phyloP scores from a whole-genome alignment of 202 grass and related monocot genomes.

The Dendrocalamus latiflorus region DNA sequence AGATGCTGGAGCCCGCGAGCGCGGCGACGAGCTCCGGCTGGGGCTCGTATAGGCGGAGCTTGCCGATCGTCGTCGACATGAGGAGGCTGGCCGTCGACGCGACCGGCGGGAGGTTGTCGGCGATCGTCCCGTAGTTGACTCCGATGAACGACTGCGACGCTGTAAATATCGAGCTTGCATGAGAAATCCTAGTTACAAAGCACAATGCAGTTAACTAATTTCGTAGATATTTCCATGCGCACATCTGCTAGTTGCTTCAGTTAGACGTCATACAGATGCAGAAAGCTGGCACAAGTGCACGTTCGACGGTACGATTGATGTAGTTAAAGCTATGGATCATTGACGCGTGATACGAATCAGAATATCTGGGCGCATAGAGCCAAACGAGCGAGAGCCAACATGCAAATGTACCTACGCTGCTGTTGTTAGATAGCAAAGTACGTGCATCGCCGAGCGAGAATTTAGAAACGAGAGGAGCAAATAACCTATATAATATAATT shows the following conservation, averaged over 20 bases:
- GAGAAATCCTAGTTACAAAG: not conserved
- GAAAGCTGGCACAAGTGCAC: not conserved
- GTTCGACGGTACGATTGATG: not conserved
- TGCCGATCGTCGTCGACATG: slow-evolving; percentile 66
- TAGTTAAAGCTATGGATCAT: not conserved
- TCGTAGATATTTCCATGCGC: not conserved
- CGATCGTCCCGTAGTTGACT: slow-evolving; percentile 82
- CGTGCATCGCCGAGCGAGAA: too few relatives aligned
- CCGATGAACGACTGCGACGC: slow-evolving; percentile 75
- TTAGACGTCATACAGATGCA: not conserved
- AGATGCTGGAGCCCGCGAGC: slow-evolving; percentile 61
- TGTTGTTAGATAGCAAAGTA: not conserved
- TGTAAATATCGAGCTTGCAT: slow-evolving; percentile 2
- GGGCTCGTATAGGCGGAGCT: slow-evolving; percentile 69
- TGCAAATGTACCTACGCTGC: not conserved
- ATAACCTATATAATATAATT: too few relatives aligned
- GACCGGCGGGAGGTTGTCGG: slow-evolving; percentile 74
- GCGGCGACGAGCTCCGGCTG: slow-evolving; percentile 58
- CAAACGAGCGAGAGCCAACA: slow-evolving; percentile 1
- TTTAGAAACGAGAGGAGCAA: too few relatives aligned
- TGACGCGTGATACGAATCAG: not conserved
- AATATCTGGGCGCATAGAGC: not conserved
- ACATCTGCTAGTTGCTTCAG: not conserved
- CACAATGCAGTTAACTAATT: not conserved
- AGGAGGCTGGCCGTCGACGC: slow-evolving; percentile 63